A percentile compares a stretch with the other conserved stretches of the same genome.
phyloP scores from a whole-genome alignment of 179 eudicot species.

The Drosera spatulata region DNA sequence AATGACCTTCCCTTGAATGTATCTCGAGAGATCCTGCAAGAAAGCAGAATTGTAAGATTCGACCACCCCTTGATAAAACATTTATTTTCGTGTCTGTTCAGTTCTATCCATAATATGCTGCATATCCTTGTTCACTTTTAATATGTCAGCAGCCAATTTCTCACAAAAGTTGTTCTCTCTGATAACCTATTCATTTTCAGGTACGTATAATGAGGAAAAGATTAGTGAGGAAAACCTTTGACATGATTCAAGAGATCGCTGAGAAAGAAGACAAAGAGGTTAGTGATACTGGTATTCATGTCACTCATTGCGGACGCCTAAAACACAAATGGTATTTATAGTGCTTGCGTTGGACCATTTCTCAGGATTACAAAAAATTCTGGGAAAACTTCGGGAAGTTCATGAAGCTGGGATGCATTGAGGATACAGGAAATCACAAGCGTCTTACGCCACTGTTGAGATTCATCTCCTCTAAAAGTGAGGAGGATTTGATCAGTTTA shows the following conservation, averaged over 20 bases:
- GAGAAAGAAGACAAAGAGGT: slow-evolving; percentile 92
- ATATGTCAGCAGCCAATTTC: not conserved
- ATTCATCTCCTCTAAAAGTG: slow-evolving; percentile 77
- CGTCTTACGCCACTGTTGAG: slow-evolving; percentile 76
- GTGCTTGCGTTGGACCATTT: not conserved
- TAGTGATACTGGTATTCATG: slow-evolving; percentile 1
- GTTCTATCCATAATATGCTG: not conserved
- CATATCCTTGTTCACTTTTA: not conserved
- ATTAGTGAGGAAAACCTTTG: slow-evolving; percentile 88
- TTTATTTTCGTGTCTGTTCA: too few relatives aligned
- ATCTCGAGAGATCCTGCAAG: slow-evolving; percentile 97
- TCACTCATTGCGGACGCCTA: too few relatives aligned
- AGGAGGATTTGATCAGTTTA: slow-evolving; percentile 75
- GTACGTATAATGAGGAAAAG: slow-evolving; percentile 95
- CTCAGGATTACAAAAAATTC: slow-evolving; percentile 88
- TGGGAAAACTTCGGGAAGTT: slow-evolving; percentile 98
- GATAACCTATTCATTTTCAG: slow-evolving; percentile 21
- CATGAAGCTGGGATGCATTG: slow-evolving; percentile 90
- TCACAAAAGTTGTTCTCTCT: not conserved
- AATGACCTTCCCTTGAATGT: slow-evolving; percentile 97
- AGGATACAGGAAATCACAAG: slow-evolving; percentile 93
- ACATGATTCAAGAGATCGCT: slow-evolving; percentile 92
- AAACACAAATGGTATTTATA: too few relatives aligned
- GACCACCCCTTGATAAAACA: not conserved
- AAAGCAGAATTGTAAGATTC: slow-evolving; percentile 85